Conservation (phyloP, 164 flowering plant genomes). For the Stephania japonica region DNA sequence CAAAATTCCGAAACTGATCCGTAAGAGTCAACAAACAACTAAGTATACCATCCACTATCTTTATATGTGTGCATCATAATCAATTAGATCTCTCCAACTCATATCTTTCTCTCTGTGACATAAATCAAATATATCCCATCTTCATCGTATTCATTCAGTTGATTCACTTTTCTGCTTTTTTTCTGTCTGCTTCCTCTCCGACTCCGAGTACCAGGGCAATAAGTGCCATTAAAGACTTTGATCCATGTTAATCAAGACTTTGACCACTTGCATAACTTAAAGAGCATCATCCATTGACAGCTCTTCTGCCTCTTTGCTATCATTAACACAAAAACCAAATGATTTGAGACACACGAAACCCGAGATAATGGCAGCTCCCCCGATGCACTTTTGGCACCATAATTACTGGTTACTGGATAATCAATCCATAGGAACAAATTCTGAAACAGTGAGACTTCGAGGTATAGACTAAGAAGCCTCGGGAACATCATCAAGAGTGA, state of each 20-base stretch:
- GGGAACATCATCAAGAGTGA: conserved; percentile 83
- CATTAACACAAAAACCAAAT: not conserved
- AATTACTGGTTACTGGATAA: too few species aligned
- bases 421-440: too few species aligned
- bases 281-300: not conserved
- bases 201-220: not conserved
- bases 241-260: not conserved
- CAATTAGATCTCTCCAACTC: too few species aligned
- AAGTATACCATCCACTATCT: too few species aligned
- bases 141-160: too few species aligned
- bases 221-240: too few species aligned
- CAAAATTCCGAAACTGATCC: too few species aligned
- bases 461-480: conserved; percentile 5
- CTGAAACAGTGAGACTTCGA: conserved; percentile 1
- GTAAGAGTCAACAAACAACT: too few species aligned
- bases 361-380: not conserved
- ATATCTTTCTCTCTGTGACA: too few species aligned
- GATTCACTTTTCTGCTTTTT: not conserved
- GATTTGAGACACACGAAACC: not conserved
- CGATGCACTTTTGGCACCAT: not conserved
- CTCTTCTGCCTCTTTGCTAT: not conserved
- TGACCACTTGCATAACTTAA: not conserved
- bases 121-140: too few species aligned
- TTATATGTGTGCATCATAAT: too few species aligned
- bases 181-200: not conserved